Evolutionary conservation across 2,329 filamentous ascomycete species (phyloP).

Genomic region (Penicillium janthinellum): DNA sequence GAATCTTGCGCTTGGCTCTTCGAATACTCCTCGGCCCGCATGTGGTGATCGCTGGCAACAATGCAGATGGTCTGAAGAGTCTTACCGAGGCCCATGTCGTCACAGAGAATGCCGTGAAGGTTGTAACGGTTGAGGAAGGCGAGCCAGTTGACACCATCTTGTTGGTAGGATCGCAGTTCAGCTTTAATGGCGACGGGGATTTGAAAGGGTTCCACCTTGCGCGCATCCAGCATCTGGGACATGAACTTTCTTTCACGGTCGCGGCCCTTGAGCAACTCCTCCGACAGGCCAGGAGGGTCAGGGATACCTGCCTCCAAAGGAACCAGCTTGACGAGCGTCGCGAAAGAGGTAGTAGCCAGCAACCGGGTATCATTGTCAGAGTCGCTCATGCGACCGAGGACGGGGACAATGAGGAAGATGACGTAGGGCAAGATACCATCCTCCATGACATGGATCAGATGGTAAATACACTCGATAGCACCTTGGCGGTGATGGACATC

Average conservation of each 20-base stretch:
- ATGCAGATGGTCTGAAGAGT: slow-evolving; percentile 97
- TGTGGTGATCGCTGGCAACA: slow-evolving; percentile 94
- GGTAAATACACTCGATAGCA: slow-evolving; percentile 92
- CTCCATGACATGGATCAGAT: slow-evolving; percentile 97
- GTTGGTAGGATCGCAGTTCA: slow-evolving; percentile 92
- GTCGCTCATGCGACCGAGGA: slow-evolving; percentile 96
- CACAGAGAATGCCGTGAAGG: slow-evolving; percentile 95
- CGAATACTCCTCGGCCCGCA: slow-evolving; percentile 85
- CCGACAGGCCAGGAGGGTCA: slow-evolving; percentile 88
- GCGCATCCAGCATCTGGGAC: slow-evolving; percentile 89
- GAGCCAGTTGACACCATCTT: slow-evolving; percentile 98
- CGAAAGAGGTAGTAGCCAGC: slow-evolving; percentile 94
- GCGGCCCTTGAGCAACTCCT: slow-evolving; percentile 83
- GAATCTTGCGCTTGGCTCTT: slow-evolving; percentile 78
- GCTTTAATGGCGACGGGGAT: slow-evolving; percentile 98
- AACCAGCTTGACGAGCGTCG: slow-evolving; percentile 93
- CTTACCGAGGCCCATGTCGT: slow-evolving; percentile 98
- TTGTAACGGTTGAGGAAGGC: slow-evolving; percentile 98
- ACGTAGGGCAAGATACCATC: slow-evolving; percentile 95
- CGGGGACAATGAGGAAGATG: slow-evolving; percentile 97
- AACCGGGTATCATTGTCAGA: slow-evolving; percentile 94
- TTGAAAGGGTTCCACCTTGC: slow-evolving; percentile 91
- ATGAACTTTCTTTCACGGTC: slow-evolving; percentile 97
- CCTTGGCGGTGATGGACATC: slow-evolving; percentile 90
- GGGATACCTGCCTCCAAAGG: slow-evolving; percentile 96